Percentiles rank a stretch among this genome's conserved stretches.
Conservation (phyloP, 2,329 filamentous ascomycete genomes). For the Penicillium psychrosexuale region DNA sequence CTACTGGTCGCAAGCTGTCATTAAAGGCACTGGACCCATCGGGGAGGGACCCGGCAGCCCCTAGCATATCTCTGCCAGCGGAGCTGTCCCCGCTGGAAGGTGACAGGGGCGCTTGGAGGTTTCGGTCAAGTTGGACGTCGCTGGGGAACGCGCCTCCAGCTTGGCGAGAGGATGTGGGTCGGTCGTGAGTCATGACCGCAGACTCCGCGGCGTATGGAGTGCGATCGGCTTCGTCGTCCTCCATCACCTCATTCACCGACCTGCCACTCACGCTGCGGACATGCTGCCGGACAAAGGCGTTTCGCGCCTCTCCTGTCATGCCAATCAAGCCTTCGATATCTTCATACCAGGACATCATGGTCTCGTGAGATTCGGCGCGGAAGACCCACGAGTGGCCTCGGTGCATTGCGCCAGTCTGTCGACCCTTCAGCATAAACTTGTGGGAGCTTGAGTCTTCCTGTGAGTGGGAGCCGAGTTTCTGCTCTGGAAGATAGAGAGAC, state of each 20-base stretch:
- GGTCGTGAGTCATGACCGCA: slow-evolving; percentile 37
- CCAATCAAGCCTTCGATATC: slow-evolving; percentile 89
- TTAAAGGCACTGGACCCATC: slow-evolving; percentile 41
- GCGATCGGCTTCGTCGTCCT: slow-evolving; percentile 68
- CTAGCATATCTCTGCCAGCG: slow-evolving; percentile 60
- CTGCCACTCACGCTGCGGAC: slow-evolving; percentile 71
- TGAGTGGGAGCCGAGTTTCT: slow-evolving; percentile 92
- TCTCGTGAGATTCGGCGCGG: slow-evolving; percentile 71
- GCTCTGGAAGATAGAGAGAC: slow-evolving; percentile 91
- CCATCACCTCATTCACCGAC: slow-evolving; percentile 68
- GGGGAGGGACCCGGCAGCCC: slow-evolving; percentile 56
- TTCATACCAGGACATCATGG: slow-evolving; percentile 95
- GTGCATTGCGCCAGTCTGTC: slow-evolving; percentile 89
- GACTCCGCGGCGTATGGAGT: slow-evolving; percentile 63
- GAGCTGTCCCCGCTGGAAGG: slow-evolving; percentile 80
- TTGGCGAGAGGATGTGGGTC: slow-evolving; percentile 56
- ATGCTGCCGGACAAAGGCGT: slow-evolving; percentile 80
- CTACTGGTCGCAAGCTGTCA: slow-evolving; percentile 37
- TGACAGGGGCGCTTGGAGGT: slow-evolving; percentile 74
- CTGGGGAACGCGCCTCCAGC: slow-evolving; percentile 96
- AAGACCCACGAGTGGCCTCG: slow-evolving; percentile 70
- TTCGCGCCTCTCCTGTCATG: slow-evolving; percentile 81
- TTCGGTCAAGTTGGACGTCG: slow-evolving; percentile 82
- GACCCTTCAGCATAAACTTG: slow-evolving; percentile 97
- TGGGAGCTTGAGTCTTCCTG: slow-evolving; percentile 78